Conservation (phyloP, 1,139 yeast species). For the Geotrichum fermentans region DNA sequence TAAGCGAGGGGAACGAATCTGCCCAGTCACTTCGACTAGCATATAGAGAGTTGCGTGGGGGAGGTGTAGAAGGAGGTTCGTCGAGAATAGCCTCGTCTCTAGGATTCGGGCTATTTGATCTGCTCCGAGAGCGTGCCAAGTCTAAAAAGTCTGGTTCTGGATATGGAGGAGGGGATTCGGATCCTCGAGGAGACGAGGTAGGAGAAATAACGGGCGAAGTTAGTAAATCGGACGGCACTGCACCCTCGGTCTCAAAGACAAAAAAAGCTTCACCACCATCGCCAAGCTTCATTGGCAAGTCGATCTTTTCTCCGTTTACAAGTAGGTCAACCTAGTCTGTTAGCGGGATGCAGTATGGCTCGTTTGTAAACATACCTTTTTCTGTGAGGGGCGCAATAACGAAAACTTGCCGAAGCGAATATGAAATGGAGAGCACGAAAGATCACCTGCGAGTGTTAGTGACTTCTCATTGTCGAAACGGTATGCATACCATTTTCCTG, state of each 20-base stretch:
- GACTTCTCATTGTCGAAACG: not conserved
- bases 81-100: not conserved
- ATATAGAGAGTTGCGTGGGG: slow-evolving; percentile 7
- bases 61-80: slow-evolving; percentile 14
- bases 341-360: not conserved
- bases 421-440: slow-evolving; percentile 95
- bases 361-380: slow-evolving; percentile 45
- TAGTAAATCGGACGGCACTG: slow-evolving; percentile 70
- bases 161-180: slow-evolving; percentile 40
- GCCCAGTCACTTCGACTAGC: slow-evolving; percentile 8
- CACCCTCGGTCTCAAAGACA: slow-evolving; percentile 78
- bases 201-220: slow-evolving; percentile 94
- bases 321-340: slow-evolving; percentile 57
- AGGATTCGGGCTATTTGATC: slow-evolving; percentile 19
- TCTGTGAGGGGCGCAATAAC: slow-evolving; percentile 89
- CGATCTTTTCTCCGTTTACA: slow-evolving; percentile 76
- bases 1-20: slow-evolving; percentile 12
- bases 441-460: slow-evolving; percentile 43
- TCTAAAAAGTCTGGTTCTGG: slow-evolving; percentile 59
- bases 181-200: slow-evolving; percentile 49
- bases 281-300: slow-evolving; percentile 91
- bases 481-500: slow-evolving; percentile 57
- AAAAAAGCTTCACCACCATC: slow-evolving; percentile 98
- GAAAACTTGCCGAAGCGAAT: slow-evolving; percentile 93
- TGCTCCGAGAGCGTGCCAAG: slow-evolving; percentile 30